Evolutionary conservation across 331 rosid species (phyloP).

Genomic region (Quercus phellos): DNA sequence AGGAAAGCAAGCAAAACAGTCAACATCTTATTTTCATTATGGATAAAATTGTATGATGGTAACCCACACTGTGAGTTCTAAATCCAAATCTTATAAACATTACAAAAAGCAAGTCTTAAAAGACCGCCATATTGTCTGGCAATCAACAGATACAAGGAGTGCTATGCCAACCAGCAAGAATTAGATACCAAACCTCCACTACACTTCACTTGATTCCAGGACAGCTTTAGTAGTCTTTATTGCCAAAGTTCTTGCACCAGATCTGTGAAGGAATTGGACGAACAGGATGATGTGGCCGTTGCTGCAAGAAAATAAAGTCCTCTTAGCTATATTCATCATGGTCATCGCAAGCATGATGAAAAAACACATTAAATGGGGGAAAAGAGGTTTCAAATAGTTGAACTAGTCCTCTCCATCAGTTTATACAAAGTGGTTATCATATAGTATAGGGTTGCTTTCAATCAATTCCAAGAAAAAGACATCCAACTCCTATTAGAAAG

Average conservation of each 20-base stretch:
- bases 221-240: slow-evolving; percentile 51
- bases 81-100: slow-evolving; percentile 19
- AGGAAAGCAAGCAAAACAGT: slow-evolving; percentile 5
- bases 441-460: neutral
- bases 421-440: slow-evolving; percentile 1
- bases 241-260: slow-evolving; percentile 92
- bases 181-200: slow-evolving; percentile 25
- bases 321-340: slow-evolving; percentile 14
- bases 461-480: neutral
- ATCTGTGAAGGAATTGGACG: slow-evolving; percentile 88
- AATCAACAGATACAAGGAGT: slow-evolving; percentile 25
- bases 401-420: slow-evolving; percentile 8
- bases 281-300: slow-evolving; percentile 85
- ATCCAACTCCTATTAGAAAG: slow-evolving; percentile 7
- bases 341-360: neutral
- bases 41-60: slow-evolving; percentile 11
- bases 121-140: slow-evolving; percentile 35
- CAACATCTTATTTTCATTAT: slow-evolving; percentile 43
- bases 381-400: neutral
- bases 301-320: slow-evolving; percentile 43
- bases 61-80: slow-evolving; percentile 27
- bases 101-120: slow-evolving; percentile 20
- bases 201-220: slow-evolving; percentile 11
- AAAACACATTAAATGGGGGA: neutral
- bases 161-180: slow-evolving; percentile 22